Percentiles rank a stretch among this genome's conserved stretches.
Evolutionary conservation across 768 basidiomycete genomes (phyloP).

Genomic region (Mycena floridula): DNA sequence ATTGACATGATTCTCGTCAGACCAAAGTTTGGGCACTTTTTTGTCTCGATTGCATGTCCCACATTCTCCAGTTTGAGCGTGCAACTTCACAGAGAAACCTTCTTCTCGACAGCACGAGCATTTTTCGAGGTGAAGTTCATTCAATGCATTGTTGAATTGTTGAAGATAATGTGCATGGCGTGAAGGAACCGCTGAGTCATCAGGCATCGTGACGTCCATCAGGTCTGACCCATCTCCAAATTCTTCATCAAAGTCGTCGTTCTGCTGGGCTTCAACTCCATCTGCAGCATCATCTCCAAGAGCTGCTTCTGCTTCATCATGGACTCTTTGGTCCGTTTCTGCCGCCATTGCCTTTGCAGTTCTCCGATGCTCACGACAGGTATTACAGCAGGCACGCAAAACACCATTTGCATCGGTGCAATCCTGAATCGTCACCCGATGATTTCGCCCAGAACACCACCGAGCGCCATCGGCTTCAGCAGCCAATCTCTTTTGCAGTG

Average conservation of each 20-base stretch:
- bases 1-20: background rate
- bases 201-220: background rate
- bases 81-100: background rate
- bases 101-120: background rate
- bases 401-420: background rate
- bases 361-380: background rate
- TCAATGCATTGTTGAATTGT: background rate
- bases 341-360: background rate
- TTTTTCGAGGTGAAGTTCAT: background rate
- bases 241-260: background rate
- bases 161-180: background rate
- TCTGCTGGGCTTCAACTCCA: background rate
- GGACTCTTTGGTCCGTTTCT: background rate
- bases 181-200: background rate
- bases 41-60: background rate
- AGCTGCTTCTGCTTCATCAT: too few species aligned
- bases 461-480: background rate
- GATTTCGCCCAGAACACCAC: background rate
- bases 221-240: background rate
- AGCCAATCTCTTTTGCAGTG: background rate
- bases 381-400: background rate
- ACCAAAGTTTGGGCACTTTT: background rate
- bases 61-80: background rate
- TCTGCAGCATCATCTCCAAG: background rate
- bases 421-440: background rate